These are phyloP conservation scores for Chaetomium globosum DNA, from an alignment of 2,329 filamentous ascomycete species.

Conservation along the genomic window DNA sequence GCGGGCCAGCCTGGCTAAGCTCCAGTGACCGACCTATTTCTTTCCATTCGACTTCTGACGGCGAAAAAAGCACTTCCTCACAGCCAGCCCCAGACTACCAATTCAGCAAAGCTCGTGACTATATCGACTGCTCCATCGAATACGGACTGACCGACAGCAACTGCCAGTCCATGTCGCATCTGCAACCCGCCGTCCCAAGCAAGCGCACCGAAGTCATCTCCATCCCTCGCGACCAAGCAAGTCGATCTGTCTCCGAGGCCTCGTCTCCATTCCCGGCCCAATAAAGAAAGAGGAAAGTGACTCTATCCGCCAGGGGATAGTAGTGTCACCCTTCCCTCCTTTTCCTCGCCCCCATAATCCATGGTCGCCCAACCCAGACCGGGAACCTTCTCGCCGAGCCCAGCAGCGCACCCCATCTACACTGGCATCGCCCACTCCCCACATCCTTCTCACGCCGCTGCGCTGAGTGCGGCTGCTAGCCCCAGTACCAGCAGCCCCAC, in stretches of 20 bases:
- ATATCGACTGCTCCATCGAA: constrained; percentile 20
- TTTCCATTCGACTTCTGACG: constrained; percentile 37
- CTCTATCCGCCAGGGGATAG: constrained; percentile 40
- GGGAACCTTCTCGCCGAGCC: constrained; percentile 67
- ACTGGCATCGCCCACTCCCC: constrained; percentile 59
- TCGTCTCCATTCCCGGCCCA: constrained; percentile 13
- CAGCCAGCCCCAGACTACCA: constrained; percentile 22
- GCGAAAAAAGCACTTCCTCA: constrained; percentile 37
- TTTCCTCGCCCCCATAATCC: constrained; percentile 43
- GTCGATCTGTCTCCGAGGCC: constrained; percentile 4
- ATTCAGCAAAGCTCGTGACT: constrained; percentile 31
- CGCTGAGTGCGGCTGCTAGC: constrained; percentile 62
- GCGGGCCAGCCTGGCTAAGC: constrained; percentile 25
- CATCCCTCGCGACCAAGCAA: constrained; percentile 8
- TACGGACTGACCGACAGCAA: constrained; percentile 21
- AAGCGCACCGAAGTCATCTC: constrained; percentile 14
- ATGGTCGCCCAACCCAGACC: constrained; percentile 64
- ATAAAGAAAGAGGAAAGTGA: constrained; percentile 33
- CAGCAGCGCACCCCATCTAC: constrained; percentile 57
- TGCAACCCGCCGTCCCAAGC: constrained; percentile 10
- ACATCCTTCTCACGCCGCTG: constrained; percentile 59
- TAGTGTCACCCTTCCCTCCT: constrained; percentile 38
- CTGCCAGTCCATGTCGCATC: constrained; percentile 4
- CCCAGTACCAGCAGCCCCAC: constrained; percentile 65
- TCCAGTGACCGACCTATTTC: constrained; percentile 37